Base-by-base conservation (phyloP, 148 eudicot genomes). In the Fallopia convolvulus region DNA sequence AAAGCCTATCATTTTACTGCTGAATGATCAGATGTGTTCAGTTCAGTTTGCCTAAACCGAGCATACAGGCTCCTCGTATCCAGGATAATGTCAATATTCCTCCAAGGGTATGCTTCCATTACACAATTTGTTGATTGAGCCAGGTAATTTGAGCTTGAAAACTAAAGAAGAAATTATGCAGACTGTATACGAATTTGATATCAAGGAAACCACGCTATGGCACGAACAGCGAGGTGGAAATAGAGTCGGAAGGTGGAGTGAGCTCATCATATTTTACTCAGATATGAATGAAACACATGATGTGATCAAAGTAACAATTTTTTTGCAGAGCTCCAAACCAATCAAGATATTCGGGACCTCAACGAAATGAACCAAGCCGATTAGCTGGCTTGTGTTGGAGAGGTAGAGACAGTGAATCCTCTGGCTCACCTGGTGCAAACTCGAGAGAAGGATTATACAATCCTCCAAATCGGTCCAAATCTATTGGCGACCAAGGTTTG, bases 101-200 rank as follows among this genome's bases (percentile, higher is more conserved):
- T 70, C 33, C 11, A 70, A 40, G 36, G 13, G 46, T 32, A 32
- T 33, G 39, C 46, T 70, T 13, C 73, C 17, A 50, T 33, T 33
- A 33, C 39, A 33, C 2, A 33, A 33, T 33, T 33, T 33, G 39
- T 33, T 33, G 3, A 33, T 33, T 33, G 39, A 33, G 39, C 39
- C 39, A 33, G 39, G 39, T 33, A 33, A 2, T 33, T 33, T 0
- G 39, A 4, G 33, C 14, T 11, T 11, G 18, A 70, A 14, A 17
- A 70, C 46, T 32, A n/a, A 50, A 50, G 56, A 50, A 1, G 15
- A 50, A n/a, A 15, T 36, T 70, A 40, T 33, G 73, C 73, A 70
- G 73, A 70, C 42, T 70, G 44, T 70, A 40, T 70, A 33, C 17
- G 73, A 33, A 70, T 70, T 42, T 36, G 73, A 70, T 32, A 36